A percentile compares a stretch with the other conserved stretches of the same genome.
Conservation (phyloP, 352 stramenopile genomes). For the Lagenidium giganteum region DNA sequence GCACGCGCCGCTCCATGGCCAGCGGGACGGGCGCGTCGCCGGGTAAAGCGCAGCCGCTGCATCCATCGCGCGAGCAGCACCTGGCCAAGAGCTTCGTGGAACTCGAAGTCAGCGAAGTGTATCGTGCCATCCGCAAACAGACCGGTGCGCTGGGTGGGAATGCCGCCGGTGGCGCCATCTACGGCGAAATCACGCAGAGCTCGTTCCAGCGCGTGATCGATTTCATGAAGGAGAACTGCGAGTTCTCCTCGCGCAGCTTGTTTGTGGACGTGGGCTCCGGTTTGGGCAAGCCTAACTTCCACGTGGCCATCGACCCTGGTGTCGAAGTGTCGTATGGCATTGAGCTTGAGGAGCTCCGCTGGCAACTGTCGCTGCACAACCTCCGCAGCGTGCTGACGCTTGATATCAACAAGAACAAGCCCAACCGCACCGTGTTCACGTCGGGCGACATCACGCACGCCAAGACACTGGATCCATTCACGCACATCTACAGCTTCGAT, state of each 20-base stretch:
- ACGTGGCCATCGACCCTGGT: slow-evolving; percentile 94
- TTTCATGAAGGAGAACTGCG: slow-evolving; percentile 91
- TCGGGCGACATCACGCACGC: slow-evolving; percentile 93
- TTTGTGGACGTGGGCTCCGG: slow-evolving; percentile 98
- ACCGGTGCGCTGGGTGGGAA: slow-evolving; percentile 95
- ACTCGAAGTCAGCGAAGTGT: slow-evolving; percentile 82
- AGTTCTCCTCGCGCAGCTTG: slow-evolving; percentile 78
- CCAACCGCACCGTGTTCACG: slow-evolving; percentile 83
- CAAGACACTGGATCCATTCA: slow-evolving; percentile 94
- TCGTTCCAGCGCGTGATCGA: slow-evolving; percentile 97
- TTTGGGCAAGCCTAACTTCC: slow-evolving; percentile 97
- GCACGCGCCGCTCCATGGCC: slow-evolving; percentile 52
- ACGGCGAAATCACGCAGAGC: slow-evolving; percentile 96
- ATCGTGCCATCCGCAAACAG: slow-evolving; percentile 91
- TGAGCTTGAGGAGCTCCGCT: slow-evolving; percentile 94
- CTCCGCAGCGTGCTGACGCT: slow-evolving; percentile 84
- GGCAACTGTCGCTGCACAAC: slow-evolving; percentile 93
- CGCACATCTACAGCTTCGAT: slow-evolving; percentile 99
- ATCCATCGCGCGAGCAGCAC: slow-evolving; percentile 44
- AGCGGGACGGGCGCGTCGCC: slow-evolving; percentile 33
- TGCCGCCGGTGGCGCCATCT: slow-evolving; percentile 94
- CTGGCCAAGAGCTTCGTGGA: slow-evolving; percentile 75
- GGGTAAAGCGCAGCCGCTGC: slow-evolving; percentile 69
- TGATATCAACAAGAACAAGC: slow-evolving; percentile 53
- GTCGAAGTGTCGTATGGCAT: slow-evolving; percentile 95